Evolutionary conservation across 176 grass and related monocot species (phyloP), one percentile per base, ranked within the genome.

Genomic region (Zea luxurians): DNA sequence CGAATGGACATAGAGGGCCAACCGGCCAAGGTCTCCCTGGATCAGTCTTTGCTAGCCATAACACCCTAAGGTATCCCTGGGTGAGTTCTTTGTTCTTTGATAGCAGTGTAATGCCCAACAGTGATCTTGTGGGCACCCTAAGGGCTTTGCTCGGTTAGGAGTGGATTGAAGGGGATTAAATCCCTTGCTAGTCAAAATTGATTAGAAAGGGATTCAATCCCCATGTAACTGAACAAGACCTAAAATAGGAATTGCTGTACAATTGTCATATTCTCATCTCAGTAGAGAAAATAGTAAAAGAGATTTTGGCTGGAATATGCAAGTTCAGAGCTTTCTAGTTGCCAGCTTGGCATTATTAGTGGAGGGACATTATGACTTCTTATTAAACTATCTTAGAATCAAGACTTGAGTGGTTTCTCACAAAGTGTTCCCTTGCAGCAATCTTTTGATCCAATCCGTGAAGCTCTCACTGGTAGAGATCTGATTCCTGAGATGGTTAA

Each of bases 401-500:
- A 36, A 38, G 27, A 43, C 58, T 40, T 8, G 15, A 70, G 18
- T 78, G 44, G 61, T 58, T 88, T 58, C 62, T 63, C 20, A 86
- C 20, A 1, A 55, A 70, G 42, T 45, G 8, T 70, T 78, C 48
- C 74, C 63, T 64, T 80, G 61, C 91, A 93, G 91, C 89, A 97
- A 80, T 97, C 94, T 63, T 97, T 97, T 87, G 94, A 97, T 80
- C 94, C 94, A 49, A 97, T 97, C 65, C 79, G 93, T 34, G 94
- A 97, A 78, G 81, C 41, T 74, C 81, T 68, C 70, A 84, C 75
- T 13, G 75, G 85, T 34, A 80, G 80, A 69, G 91, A 97, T 84
- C 70, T 97, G 69, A 97, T 97, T 88, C 94, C 94, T 41, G 84
- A 90, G 60, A 93, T 97, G 89, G 94, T 97, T 74, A 54, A 93